These are phyloP conservation scores for Larix kaempferi DNA, from an alignment of 75 land plant genomes.

Conservation along the genomic window DNA sequence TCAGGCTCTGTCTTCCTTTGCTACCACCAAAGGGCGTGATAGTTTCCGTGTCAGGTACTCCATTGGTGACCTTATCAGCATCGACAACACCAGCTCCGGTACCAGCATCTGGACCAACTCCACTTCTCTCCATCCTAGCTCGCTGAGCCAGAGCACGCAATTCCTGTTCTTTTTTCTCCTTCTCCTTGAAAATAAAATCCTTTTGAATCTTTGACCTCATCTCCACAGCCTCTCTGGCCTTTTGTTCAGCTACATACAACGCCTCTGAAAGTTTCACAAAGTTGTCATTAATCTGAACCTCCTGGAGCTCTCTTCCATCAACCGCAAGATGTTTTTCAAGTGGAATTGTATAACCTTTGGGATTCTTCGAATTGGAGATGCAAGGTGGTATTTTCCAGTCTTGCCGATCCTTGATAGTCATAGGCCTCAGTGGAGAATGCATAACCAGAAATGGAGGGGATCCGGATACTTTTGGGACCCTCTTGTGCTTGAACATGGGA, in stretches of 20 bases:
- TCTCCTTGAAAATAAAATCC: conserved; percentile 88
- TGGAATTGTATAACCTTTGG: conserved; percentile 95
- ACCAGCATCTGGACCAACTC: conserved; percentile 27
- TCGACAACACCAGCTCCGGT: conserved; percentile 31
- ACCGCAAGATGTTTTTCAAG: conserved; percentile 92
- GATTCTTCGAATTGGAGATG: conserved; percentile 98
- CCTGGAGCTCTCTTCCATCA: conserved; percentile 95
- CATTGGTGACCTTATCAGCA: conserved; percentile 21
- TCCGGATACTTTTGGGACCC: conserved; percentile 89
- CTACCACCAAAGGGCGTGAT: conserved; percentile 11
- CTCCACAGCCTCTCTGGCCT: conserved; percentile 95
- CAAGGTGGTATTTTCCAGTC: conserved; percentile 99
- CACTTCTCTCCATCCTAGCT: conserved; percentile 89
- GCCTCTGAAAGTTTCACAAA: conserved; percentile 94
- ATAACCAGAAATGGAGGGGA: conserved; percentile 93
- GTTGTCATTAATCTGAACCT: conserved; percentile 95
- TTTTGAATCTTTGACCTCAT: conserved; percentile 93
- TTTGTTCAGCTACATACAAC: conserved; percentile 93
- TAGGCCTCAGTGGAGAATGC: conserved; percentile 94
- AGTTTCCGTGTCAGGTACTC: neutral
- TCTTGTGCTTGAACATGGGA: conserved; percentile 97
- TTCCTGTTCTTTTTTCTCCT: conserved; percentile 92
- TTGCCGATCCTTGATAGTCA: conserved; percentile 95
- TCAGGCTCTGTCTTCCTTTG: conserved; percentile 27
- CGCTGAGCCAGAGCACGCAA: conserved; percentile 74